These are phyloP conservation scores for Priceomyces haplophilus DNA, from an alignment of 805 yeast genomes.

Conservation along the genomic window DNA sequence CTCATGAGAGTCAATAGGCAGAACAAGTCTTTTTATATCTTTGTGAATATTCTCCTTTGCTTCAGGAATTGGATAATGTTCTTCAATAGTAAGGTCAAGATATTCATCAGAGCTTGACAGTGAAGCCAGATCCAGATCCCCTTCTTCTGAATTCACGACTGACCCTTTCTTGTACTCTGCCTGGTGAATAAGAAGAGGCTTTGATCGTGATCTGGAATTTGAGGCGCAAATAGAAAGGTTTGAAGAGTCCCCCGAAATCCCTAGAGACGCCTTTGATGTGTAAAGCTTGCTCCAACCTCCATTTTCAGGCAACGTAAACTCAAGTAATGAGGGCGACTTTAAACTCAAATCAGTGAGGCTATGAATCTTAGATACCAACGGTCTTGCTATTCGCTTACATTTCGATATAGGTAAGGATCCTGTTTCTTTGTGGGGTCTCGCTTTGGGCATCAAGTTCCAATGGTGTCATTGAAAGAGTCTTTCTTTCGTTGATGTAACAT, in stretches of 20 bases:
- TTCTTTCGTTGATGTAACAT: neutral
- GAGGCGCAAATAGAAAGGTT: slow-evolving; percentile 1
- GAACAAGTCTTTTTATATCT: slow-evolving; percentile 2
- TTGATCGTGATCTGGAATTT: neutral
- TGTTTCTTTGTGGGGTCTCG: neutral
- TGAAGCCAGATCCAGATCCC: neutral
- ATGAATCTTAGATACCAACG: slow-evolving; percentile 36
- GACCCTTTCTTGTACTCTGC: neutral
- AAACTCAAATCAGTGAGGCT: slow-evolving; percentile 25
- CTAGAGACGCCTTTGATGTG: neutral
- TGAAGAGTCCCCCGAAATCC: neutral
- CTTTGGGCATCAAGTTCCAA: slow-evolving; percentile 2
- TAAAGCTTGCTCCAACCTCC: neutral
- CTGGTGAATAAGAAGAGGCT: neutral
- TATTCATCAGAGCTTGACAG: neutral
- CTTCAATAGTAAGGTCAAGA: neutral
- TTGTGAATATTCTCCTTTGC: neutral
- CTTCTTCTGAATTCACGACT: neutral
- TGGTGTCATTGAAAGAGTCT: neutral
- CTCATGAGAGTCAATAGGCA: slow-evolving; percentile 18
- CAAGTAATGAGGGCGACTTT: slow-evolving; percentile 25
- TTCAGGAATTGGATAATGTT: neutral
- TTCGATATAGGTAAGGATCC: slow-evolving; percentile 17
- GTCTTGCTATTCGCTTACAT: slow-evolving; percentile 35
- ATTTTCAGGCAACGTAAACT: slow-evolving; percentile 8